Evolutionary conservation across 176 grass and related monocot genomes (phyloP).

Genomic region (Rhynchospora pubera): DNA sequence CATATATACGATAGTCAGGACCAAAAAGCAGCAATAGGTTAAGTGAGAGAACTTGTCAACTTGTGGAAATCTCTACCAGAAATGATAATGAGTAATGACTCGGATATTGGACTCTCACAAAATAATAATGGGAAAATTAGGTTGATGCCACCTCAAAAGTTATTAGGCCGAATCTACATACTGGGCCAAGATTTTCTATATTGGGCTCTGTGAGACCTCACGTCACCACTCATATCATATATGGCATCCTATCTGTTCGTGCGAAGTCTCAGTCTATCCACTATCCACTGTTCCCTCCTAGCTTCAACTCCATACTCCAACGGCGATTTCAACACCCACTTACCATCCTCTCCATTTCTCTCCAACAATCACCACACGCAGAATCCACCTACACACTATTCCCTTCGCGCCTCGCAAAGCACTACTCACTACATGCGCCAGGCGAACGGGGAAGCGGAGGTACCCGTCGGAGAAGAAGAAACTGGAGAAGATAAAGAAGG

Average conservation of each 20-base stretch:
- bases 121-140: too few relatives aligned
- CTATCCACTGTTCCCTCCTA: not conserved
- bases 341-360: slow-evolving; percentile 11
- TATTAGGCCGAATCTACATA: not conserved
- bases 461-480: slow-evolving; percentile 98
- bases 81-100: too few relatives aligned
- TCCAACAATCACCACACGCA: not conserved
- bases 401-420: slow-evolving; percentile 18
- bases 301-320: slow-evolving; percentile 21
- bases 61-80: too few relatives aligned
- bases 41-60: too few relatives aligned
- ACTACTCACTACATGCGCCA: slow-evolving; percentile 45
- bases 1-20: too few relatives aligned
- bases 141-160: too few relatives aligned
- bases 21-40: too few relatives aligned
- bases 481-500: slow-evolving; percentile 42
- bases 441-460: slow-evolving; percentile 71
- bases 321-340: slow-evolving; percentile 12
- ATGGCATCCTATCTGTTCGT: too few relatives aligned
- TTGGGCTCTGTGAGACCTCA: not conserved
- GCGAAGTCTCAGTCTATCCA: not conserved
- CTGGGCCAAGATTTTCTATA: not conserved
- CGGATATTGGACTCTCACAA: not conserved
- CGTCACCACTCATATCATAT: not conserved
- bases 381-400: not conserved